A percentile compares a stretch with the other conserved stretches of the same genome.
phyloP scores from a whole-genome alignment of 2,329 filamentous ascomycete species.

The Fusarium scirpi region DNA sequence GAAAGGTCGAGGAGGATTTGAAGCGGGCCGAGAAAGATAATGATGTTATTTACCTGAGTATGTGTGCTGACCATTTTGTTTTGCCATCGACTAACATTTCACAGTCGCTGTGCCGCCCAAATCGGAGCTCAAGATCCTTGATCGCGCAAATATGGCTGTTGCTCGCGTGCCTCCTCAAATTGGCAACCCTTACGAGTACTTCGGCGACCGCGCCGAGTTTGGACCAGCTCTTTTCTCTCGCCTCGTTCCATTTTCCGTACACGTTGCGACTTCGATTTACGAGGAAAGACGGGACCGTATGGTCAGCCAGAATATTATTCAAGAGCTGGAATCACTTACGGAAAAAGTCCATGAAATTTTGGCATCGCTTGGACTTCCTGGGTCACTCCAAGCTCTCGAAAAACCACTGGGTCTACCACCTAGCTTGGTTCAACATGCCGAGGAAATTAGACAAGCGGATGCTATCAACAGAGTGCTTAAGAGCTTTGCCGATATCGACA shows the following conservation, averaged over 20 bases:
- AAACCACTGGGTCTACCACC: constrained; percentile 93
- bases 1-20: constrained; percentile 84
- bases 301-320: constrained; percentile 88
- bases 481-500: constrained; percentile 89
- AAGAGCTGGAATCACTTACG: constrained; percentile 84
- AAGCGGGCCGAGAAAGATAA: constrained; percentile 97
- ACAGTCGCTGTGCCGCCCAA: constrained; percentile 84
- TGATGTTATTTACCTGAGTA: constrained; percentile 90
- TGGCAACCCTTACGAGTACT: constrained; percentile 79
- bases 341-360: constrained; percentile 82
- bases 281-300: constrained; percentile 91
- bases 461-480: constrained; percentile 81
- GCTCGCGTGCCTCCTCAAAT: constrained; percentile 85
- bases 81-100: constrained; percentile 47
- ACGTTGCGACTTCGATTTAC: constrained; percentile 95
- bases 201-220: constrained; percentile 84
- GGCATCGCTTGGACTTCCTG: constrained; percentile 86
- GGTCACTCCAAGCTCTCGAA: constrained; percentile 92
- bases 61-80: constrained; percentile 40
- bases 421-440: constrained; percentile 86
- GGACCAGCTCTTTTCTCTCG: constrained; percentile 89
- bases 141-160: constrained; percentile 89
- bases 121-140: constrained; percentile 85
- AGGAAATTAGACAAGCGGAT: constrained; percentile 92
- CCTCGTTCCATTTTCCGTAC: constrained; percentile 94